These are phyloP conservation scores for Euphorbia pulcherrima DNA, from an alignment of 345 rosid species.

Conservation along the genomic window DNA sequence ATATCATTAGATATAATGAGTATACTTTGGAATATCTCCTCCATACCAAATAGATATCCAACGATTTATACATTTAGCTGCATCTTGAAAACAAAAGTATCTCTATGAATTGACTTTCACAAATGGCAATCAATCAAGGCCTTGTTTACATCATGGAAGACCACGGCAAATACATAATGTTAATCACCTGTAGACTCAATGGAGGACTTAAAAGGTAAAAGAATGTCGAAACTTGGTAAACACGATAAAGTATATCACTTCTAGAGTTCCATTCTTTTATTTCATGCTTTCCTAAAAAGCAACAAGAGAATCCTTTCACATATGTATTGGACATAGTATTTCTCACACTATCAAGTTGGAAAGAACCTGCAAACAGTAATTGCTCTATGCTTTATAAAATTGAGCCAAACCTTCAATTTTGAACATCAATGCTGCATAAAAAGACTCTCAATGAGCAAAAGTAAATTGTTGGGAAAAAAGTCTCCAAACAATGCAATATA, in stretches of 20 bases:
- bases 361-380: slow-evolving; percentile 17
- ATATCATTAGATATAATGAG: not conserved
- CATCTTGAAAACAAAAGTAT: not conserved
- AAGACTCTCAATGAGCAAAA: slow-evolving; percentile 8
- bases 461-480: not conserved
- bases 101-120: not conserved
- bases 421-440: slow-evolving; percentile 18
- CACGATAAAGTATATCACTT: not conserved
- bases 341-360: slow-evolving; percentile 8
- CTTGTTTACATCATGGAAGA: not conserved
- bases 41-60: not conserved
- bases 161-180: not conserved
- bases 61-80: not conserved
- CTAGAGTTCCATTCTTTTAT: not conserved
- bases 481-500: slow-evolving; percentile 9
- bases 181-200: not conserved
- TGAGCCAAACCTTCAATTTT: slow-evolving; percentile 15
- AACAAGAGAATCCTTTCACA: slow-evolving; percentile 7
- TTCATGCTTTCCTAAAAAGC: not conserved
- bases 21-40: not conserved
- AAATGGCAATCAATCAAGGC: not conserved
- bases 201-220: not conserved
- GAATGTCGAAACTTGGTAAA: not conserved
- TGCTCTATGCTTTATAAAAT: slow-evolving; percentile 12
- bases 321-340: not conserved